Base-by-base conservation (phyloP, 352 stramenopile species). In the Phytophthora multivora region DNA sequence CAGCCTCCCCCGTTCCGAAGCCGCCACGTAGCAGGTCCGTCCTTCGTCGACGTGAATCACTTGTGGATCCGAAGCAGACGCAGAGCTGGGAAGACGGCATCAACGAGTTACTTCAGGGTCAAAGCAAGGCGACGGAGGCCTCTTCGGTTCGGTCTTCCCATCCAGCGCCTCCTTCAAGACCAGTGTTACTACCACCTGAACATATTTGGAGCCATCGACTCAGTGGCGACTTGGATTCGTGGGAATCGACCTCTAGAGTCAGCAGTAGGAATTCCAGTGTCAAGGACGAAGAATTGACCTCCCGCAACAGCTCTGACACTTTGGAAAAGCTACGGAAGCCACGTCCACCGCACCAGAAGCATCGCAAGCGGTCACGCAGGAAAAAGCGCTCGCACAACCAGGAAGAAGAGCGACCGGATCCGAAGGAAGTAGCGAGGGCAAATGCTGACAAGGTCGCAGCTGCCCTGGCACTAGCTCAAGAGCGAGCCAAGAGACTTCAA, bases 391-490 rank as follows among this genome's bases (percentile, higher is more conserved):
- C 56, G 35, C 43, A 30, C n/a, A 71, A 71, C 35, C 63, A 71
- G 30, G 66, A 56, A 41, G 67, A 51, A 36, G 25, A 54, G 15
- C 33, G 40, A 50, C 28, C 63, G 15, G 25, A 62, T 15, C 62
- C 51, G 1, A 66, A 68, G 15, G 33, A 41, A 25, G 10, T 68
- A 18, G 59, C 41, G 12, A 61, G 66, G 15, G 43, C 45, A 18
- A 83, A 69, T 33, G 67, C 63, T 1, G 59, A 66, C n/a, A 81
- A 78, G 21, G 51, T 85, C 7, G 67, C 64, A 2, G 63, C 62
- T n/a, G 70, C 73, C 0, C n/a, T 85, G 1, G 50, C 36, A 1
- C 40, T 76, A 8, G 71, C 76, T 12, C 66, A 85, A 48, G 67
- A 85, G 25, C 76, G 76, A 1, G 71, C 71, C 0, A 65, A 61